Evolutionary conservation across 2,329 filamentous ascomycete species (phyloP).

Genomic region (Teratosphaeria destructans): DNA sequence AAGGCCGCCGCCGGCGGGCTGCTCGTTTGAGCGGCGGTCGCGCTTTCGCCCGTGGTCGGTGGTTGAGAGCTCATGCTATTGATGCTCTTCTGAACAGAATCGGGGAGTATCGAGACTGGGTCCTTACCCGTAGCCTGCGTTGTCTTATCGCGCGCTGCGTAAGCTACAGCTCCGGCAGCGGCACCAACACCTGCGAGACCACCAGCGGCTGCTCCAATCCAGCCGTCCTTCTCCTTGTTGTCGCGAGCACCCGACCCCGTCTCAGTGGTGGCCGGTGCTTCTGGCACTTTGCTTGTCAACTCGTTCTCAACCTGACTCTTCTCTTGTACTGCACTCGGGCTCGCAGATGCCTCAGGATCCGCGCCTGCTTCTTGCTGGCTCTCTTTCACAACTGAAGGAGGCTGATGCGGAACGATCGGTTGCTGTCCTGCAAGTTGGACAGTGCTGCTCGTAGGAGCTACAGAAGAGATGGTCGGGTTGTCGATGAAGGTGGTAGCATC

Average conservation of each 20-base stretch:
- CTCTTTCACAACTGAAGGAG: constrained; percentile 53
- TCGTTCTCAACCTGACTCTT: constrained; percentile 68
- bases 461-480: constrained; percentile 28
- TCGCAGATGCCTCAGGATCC: constrained; percentile 61
- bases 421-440: constrained; percentile 35
- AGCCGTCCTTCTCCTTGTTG: constrained; percentile 22
- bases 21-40: neutral
- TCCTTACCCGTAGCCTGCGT: constrained; percentile 36
- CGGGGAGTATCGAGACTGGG: constrained; percentile 32
- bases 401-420: constrained; percentile 31
- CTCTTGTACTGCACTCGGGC: constrained; percentile 59
- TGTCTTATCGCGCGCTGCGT: constrained; percentile 27
- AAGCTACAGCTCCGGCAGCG: constrained; percentile 30
- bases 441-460: constrained; percentile 36
- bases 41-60: neutral
- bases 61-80: constrained; percentile 12
- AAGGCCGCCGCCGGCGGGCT: constrained; percentile 19
- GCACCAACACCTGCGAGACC: constrained; percentile 25
- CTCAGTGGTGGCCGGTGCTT: constrained; percentile 32
- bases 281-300: constrained; percentile 51
- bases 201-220: constrained; percentile 31
- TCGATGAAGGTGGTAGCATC: constrained; percentile 12
- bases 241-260: constrained; percentile 29
- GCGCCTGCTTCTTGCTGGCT: constrained; percentile 48
- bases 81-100: constrained; percentile 38